These are phyloP conservation scores for Kuraishia hungarica DNA, from an alignment of 805 yeast species.

Conservation along the genomic window DNA sequence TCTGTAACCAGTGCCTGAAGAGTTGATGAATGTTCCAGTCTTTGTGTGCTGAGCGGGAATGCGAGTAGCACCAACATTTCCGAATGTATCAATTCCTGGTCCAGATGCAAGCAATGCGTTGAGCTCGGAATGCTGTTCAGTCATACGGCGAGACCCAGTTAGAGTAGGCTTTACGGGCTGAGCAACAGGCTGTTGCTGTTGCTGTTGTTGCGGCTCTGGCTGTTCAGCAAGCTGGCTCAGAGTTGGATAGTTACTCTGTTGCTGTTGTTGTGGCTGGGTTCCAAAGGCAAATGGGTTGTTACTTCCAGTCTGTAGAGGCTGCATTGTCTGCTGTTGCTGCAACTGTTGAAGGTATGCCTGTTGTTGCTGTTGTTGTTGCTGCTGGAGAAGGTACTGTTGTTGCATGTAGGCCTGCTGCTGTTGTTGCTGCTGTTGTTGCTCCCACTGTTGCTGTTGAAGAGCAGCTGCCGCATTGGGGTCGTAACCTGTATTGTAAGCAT, in stretches of 20 bases:
- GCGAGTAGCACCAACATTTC: slow-evolving; percentile 76
- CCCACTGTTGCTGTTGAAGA: slow-evolving; percentile 6
- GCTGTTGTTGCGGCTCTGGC: slow-evolving; percentile 15
- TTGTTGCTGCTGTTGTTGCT: slow-evolving; percentile 11
- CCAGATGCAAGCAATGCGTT: slow-evolving; percentile 77
- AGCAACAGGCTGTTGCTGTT: slow-evolving; percentile 23
- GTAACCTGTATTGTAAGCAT: slow-evolving; percentile 26
- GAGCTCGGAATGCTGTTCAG: slow-evolving; percentile 59
- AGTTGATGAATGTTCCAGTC: slow-evolving; percentile 72
- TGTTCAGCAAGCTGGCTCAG: slow-evolving; percentile 13
- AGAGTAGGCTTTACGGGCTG: slow-evolving; percentile 35
- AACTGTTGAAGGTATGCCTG: slow-evolving; percentile 10
- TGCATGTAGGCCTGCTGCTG: slow-evolving; percentile 14
- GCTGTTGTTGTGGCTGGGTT: slow-evolving; percentile 24
- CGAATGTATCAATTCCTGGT: slow-evolving; percentile 90
- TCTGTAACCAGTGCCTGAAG: slow-evolving; percentile 78
- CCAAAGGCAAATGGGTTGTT: slow-evolving; percentile 27
- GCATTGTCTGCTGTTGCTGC: slow-evolving; percentile 22
- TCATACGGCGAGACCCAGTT: slow-evolving; percentile 42
- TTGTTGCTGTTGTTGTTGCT: slow-evolving; percentile 15
- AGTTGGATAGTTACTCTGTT: slow-evolving; percentile 9
- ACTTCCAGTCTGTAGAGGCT: slow-evolving; percentile 27
- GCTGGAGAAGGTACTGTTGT: slow-evolving; percentile 11
- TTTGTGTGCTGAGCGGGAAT: slow-evolving; percentile 90
- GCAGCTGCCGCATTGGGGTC: slow-evolving; percentile 12